Conservation (phyloP, 345 rosid species). For the Salix udensis region DNA sequence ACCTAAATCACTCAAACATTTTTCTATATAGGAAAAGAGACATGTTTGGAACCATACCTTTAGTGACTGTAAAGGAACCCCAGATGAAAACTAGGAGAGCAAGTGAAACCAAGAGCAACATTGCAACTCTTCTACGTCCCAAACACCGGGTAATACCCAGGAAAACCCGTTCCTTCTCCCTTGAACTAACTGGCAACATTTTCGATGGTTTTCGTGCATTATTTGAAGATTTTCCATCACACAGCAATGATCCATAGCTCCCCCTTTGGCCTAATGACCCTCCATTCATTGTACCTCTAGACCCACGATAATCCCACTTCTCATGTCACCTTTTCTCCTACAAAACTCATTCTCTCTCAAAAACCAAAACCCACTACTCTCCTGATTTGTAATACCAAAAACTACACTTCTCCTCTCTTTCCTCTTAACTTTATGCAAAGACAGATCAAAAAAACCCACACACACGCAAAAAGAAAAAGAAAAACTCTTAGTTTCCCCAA, state of each 20-base stretch:
- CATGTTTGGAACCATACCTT: conserved; percentile 43
- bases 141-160: conserved; percentile 48
- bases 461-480: not conserved
- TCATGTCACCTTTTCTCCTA: conserved; percentile 8
- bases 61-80: conserved; percentile 60
- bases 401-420: not conserved
- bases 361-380: not conserved
- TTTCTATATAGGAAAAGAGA: not conserved
- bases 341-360: not conserved
- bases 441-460: not conserved
- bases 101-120: conserved; percentile 60
- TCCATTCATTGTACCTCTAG: conserved; percentile 69
- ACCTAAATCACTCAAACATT: not conserved
- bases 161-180: conserved; percentile 67
- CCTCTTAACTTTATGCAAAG: not conserved
- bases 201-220: conserved; percentile 37
- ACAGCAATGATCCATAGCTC: conserved; percentile 59
- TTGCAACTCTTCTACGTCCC: conserved; percentile 56
- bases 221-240: conserved; percentile 21
- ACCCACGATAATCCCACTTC: conserved; percentile 17
- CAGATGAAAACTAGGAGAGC: conserved; percentile 65
- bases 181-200: conserved; percentile 45
- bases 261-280: conserved; percentile 62
- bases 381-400: not conserved
- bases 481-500: not conserved